Evolutionary conservation across 2,329 filamentous ascomycete genomes (phyloP).

Genomic region (Verticillium albo-atrum): DNA sequence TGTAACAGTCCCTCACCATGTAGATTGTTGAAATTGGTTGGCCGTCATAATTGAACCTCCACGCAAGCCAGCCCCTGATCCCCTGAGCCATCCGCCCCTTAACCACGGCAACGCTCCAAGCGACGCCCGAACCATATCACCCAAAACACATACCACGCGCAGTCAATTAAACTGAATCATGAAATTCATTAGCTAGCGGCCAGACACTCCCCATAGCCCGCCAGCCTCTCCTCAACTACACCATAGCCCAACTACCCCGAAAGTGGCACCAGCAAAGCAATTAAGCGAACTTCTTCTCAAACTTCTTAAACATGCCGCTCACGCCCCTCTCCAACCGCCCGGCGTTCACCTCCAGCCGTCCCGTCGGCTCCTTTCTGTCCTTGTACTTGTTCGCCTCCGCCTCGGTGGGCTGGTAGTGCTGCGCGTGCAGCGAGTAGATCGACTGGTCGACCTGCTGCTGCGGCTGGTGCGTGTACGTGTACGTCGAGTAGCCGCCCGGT

Average conservation of each 20-base stretch:
- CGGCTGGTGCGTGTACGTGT: slow-evolving; percentile 32
- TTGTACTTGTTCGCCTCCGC: slow-evolving; percentile 45
- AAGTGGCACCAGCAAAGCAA: background rate
- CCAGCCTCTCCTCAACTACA: background rate
- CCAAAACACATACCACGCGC: no score
- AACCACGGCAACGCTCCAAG: no score
- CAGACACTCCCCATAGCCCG: no score
- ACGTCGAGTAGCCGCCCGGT: slow-evolving; percentile 53
- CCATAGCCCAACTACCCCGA: background rate
- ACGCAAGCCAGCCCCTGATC: no score
- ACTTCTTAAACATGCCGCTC: slow-evolving; percentile 68
- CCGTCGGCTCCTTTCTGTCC: slow-evolving; percentile 36
- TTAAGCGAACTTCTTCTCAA: slow-evolving; percentile 69
- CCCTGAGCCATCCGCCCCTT: no score
- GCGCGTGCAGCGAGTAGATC: slow-evolving; percentile 61
- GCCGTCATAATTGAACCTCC: no score
- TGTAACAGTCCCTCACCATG: no score
- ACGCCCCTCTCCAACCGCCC: slow-evolving; percentile 66
- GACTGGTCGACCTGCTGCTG: slow-evolving; percentile 15
- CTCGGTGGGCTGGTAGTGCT: slow-evolving; percentile 66
- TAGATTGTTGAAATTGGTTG: no score
- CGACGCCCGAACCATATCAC: no score
- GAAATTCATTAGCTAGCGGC: no score
- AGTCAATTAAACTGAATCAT: no score
- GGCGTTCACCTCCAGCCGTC: slow-evolving; percentile 59